A percentile compares a stretch with the other conserved stretches of the same genome.
phyloP scores from a whole-genome alignment of 768 basidiomycete species.

The Lentinula detonsa region DNA sequence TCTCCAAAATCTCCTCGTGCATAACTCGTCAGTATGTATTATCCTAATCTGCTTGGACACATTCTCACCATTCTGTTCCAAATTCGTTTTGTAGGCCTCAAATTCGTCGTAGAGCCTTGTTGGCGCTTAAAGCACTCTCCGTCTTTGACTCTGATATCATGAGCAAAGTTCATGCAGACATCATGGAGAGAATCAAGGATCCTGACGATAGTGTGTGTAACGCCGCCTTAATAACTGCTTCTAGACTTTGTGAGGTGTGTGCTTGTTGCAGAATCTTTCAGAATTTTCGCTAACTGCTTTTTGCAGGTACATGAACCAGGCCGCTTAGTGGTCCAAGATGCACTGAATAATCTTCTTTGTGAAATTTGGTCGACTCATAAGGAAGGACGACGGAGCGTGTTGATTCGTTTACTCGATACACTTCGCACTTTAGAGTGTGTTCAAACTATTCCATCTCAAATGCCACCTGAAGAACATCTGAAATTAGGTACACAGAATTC shows the following conservation, averaged over 20 bases:
- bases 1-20: constrained; percentile 59
- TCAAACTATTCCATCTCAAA: not conserved
- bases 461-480: not conserved
- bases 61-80: not conserved
- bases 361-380: constrained; percentile 10
- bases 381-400: constrained; percentile 11
- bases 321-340: constrained; percentile 5
- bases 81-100: constrained; percentile 32
- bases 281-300: not conserved
- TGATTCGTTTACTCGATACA: constrained; percentile 18
- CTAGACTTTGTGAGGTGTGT: not conserved
- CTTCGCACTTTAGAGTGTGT: constrained; percentile 25
- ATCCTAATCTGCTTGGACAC: not conserved
- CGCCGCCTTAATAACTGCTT: constrained; percentile 34
- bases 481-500: not conserved
- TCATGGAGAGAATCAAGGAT: constrained; percentile 39
- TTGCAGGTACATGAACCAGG: constrained; percentile 8
- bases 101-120: constrained; percentile 57
- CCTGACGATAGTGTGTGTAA: constrained; percentile 33
- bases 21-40: constrained; percentile 65
- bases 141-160: constrained; percentile 39
- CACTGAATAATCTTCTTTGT: constrained; percentile 13
- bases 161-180: constrained; percentile 28
- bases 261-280: too few species aligned
- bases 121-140: constrained; percentile 52